A percentile compares a stretch with the other conserved stretches of the same genome.
phyloP scores from a whole-genome alignment of 306 rosid species.

The Castanopsis chinensis region DNA sequence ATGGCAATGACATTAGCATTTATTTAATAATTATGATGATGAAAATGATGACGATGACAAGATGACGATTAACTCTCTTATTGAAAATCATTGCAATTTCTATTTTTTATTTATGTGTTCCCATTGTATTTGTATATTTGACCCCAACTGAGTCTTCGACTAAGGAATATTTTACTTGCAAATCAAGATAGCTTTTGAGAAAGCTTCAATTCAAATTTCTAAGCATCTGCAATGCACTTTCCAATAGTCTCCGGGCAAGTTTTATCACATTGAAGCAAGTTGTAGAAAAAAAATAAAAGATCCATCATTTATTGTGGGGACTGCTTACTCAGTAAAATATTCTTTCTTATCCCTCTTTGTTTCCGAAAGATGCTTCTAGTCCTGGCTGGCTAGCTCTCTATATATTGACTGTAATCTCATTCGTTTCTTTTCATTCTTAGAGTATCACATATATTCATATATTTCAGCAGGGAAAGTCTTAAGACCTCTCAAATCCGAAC shows the following conservation, averaged over 20 bases:
- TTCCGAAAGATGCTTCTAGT: neutral
- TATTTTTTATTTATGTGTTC: neutral
- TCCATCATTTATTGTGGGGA: slow-evolving; percentile 6
- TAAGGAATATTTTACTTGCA: neutral
- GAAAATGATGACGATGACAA: neutral
- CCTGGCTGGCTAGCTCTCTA: neutral
- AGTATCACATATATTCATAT: neutral
- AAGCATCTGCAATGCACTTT: slow-evolving; percentile 20
- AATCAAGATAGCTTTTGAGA: neutral
- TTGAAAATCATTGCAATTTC: neutral
- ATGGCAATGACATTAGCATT: neutral
- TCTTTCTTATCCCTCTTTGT: slow-evolving; percentile 21
- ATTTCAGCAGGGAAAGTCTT: neutral
- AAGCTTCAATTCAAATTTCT: neutral
- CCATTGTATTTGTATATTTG: neutral
- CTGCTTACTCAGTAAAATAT: slow-evolving; percentile 1
- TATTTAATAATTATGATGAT: neutral
- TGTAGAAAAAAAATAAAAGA: neutral
- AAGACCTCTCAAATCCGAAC: neutral
- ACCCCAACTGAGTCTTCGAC: neutral
- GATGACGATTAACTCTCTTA: neutral
- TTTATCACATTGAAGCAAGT: slow-evolving; percentile 26
- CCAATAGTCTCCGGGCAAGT: neutral
- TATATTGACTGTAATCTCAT: neutral
- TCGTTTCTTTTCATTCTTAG: slow-evolving; percentile 15